Base-by-base conservation (phyloP, 1,139 yeast genomes). In the Hyphopichia fennica region DNA sequence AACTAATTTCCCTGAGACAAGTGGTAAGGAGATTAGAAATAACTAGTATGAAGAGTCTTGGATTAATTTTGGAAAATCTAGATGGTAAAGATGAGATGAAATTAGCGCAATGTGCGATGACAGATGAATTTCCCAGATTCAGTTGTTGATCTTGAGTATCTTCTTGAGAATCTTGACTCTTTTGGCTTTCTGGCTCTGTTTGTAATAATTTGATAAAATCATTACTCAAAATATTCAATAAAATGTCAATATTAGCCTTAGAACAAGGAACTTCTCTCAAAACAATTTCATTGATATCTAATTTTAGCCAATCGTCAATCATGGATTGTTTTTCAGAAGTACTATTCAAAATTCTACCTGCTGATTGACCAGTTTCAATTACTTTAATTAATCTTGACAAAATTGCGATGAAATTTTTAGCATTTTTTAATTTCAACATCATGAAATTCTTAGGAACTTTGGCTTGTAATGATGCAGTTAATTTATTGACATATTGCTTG, bases 1-100 rank as follows among this genome's bases (percentile, higher is more conserved):
- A 66, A 39, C 84, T 77, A 44, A 84, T 78, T 50, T 82, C 87
- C 43, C 87, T 67, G 32, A 84, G 62, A n/a, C 84, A 79, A n/a
- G 83, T 73, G 4, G 87, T 81, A 40, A 82, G 65, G 5, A 84
- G 59, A 13, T 83, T 77, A 35, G 79, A 76, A 37, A 79, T 64
- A 41, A 81, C 71, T 40, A 84, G 61, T 15, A 83, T 58, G 52
- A 84, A 81, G 37, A 81, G 56, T 41, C 84, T 69, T 1, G 90
- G 81, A 37, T 82, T 75, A 17, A 77, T 66, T 13, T 69, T 64
- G 4, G 74, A 66, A 44, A 75, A 72, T 40, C 67, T 58, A 1
- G 65, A 60, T 2, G 89, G 87, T 11, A 84, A 61, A 7, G 67
- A 58, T 6, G 65, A 49, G 20, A 71, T 46, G 44, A 61, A 69